These are phyloP conservation scores for Phytopythium cucurbitacearum DNA, from an alignment of 352 stramenopile species.

Conservation along the genomic window DNA sequence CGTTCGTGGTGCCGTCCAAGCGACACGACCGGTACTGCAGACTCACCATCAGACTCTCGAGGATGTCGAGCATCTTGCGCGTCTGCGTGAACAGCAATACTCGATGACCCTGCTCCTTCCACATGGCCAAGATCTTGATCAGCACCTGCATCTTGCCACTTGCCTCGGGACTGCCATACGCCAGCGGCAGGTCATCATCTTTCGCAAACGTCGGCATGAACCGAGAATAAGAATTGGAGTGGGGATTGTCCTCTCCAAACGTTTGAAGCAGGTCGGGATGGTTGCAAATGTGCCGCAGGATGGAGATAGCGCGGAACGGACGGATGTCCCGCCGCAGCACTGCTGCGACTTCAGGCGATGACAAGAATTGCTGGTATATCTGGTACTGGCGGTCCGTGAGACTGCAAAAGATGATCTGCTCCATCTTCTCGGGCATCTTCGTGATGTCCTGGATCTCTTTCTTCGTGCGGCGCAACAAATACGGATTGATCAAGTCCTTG, in stretches of 20 bases:
- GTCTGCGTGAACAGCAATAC: constrained; percentile 98
- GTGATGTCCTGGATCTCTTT: constrained; percentile 92
- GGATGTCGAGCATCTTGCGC: constrained; percentile 96
- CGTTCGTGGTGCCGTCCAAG: constrained; percentile 96
- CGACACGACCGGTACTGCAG: constrained; percentile 90
- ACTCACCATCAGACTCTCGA: constrained; percentile 89
- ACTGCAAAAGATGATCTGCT: constrained; percentile 97
- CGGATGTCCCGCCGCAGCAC: constrained; percentile 82
- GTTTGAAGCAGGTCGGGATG: constrained; percentile 93
- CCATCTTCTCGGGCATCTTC: constrained; percentile 95
- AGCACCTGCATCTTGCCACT: constrained; percentile 98
- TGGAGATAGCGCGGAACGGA: constrained; percentile 90
- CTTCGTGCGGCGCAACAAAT: constrained; percentile 94
- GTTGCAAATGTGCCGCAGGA: constrained; percentile 98
- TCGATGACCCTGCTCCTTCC: constrained; percentile 94
- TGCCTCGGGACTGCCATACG: constrained; percentile 48
- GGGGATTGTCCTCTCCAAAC: constrained; percentile 32
- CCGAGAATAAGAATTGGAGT: constrained; percentile 10
- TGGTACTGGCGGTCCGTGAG: constrained; percentile 87
- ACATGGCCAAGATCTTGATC: constrained; percentile 92
- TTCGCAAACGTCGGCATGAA: constrained; percentile 13
- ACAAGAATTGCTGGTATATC: constrained; percentile 91
- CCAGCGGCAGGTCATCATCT: constrained; percentile 15
- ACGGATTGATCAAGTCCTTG: constrained; percentile 96
- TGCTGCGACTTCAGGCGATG: constrained; percentile 90